phyloP scores from a whole-genome alignment of 2,329 filamentous ascomycete genomes.

The Phoma sp. region DNA sequence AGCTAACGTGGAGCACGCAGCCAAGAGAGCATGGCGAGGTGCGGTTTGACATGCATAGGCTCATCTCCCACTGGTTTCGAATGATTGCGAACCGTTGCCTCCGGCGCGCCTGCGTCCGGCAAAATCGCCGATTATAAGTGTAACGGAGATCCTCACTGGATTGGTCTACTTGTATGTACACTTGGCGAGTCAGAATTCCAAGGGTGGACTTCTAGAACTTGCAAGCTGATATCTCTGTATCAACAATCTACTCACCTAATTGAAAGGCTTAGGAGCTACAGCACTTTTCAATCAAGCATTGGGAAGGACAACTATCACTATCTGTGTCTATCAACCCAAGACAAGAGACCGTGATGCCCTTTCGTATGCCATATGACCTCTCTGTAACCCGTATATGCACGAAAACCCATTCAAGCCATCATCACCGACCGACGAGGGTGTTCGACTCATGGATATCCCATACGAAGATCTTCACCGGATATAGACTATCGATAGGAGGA shows the following conservation, averaged over 20 bases:
- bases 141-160: not conserved
- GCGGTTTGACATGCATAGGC: not conserved
- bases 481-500: not conserved
- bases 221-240: too few relatives aligned
- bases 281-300: not conserved
- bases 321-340: not conserved
- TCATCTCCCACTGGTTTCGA: not conserved
- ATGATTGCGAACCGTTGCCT: slow-evolving; percentile 1
- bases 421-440: slow-evolving; percentile 5
- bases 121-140: not conserved
- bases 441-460: not conserved
- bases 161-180: not conserved
- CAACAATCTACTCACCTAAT: not conserved
- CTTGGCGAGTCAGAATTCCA: not conserved
- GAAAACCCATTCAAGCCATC: slow-evolving; percentile 1
- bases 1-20: not conserved
- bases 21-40: slow-evolving; percentile 6
- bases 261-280: not conserved
- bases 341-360: not conserved
- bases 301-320: not conserved
- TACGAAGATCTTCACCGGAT: slow-evolving; percentile 2
- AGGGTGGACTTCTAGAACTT: not conserved
- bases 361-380: not conserved
- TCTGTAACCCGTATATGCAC: not conserved
- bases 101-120: not conserved